Evolutionary conservation across 1,284 basidiomycete species (phyloP).

Genomic region (Fomitopsis palustris): DNA sequence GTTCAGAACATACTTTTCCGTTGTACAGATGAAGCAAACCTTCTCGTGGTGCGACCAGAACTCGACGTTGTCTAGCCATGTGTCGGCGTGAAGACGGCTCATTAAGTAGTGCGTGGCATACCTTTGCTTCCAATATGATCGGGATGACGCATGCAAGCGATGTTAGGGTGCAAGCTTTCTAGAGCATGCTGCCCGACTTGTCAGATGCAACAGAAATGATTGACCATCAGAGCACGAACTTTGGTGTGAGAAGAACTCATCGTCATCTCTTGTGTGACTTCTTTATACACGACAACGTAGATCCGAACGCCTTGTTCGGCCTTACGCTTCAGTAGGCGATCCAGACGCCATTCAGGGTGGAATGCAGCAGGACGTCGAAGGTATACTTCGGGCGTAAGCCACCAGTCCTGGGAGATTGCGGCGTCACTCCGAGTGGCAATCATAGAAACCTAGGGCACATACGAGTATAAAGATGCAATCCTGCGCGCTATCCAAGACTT

Average conservation of each 20-base stretch:
- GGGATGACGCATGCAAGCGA: constrained; percentile 84
- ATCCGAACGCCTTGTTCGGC: constrained; percentile 88
- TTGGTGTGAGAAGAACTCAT: constrained; percentile 87
- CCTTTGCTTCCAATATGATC: constrained; percentile 85
- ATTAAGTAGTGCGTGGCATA: constrained; percentile 19
- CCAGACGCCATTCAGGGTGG: constrained; percentile 83
- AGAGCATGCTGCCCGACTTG: constrained; percentile 53
- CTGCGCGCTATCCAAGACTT: constrained; percentile 75
- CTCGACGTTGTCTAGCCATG: constrained; percentile 59
- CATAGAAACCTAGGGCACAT: constrained; percentile 8
- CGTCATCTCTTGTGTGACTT: constrained; percentile 87
- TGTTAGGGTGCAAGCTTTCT: constrained; percentile 83
- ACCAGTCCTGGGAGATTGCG: constrained; percentile 66
- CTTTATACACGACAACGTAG: constrained; percentile 88
- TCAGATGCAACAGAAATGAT: not conserved
- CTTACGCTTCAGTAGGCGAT: constrained; percentile 80
- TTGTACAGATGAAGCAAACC: constrained; percentile 15
- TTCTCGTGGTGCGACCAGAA: constrained; percentile 88
- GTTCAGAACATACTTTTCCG: not conserved
- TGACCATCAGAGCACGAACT: constrained; percentile 29
- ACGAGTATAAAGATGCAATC: constrained; percentile 80
- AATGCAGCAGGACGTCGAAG: constrained; percentile 85
- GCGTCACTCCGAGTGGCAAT: not conserved
- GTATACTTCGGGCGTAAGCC: constrained; percentile 90
- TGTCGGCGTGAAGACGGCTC: not conserved